These are phyloP conservation scores for Melampsora abietis-canadensis DNA, from an alignment of 1,284 basidiomycete species.

Conservation along the genomic window DNA sequence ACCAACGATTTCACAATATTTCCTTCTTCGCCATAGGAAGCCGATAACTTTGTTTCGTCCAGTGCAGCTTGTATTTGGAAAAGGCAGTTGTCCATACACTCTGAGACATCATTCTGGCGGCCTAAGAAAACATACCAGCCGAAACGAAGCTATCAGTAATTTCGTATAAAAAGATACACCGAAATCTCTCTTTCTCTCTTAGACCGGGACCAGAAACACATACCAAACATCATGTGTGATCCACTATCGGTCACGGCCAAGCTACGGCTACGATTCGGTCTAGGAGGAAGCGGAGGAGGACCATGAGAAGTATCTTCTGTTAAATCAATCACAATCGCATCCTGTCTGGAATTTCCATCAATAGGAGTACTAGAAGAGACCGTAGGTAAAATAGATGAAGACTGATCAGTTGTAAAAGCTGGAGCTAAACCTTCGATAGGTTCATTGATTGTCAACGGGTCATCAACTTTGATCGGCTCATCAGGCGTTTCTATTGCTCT, in stretches of 20 bases:
- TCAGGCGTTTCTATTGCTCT: too few species aligned
- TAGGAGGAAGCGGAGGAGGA: conserved; percentile 37
- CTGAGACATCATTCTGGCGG: conserved; percentile 95
- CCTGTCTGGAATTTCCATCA: neutral
- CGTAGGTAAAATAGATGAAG: too few species aligned
- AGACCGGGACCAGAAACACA: conserved; percentile 6
- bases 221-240: conserved; percentile 78
- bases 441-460: too few species aligned
- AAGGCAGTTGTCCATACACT: conserved; percentile 98
- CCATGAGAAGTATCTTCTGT: conserved; percentile 21
- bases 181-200: neutral
- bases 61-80: conserved; percentile 95
- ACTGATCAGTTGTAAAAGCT: too few species aligned
- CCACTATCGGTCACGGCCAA: conserved; percentile 61
- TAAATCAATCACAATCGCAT: conserved; percentile 25
- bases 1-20: conserved; percentile 76
- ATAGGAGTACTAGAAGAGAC: neutral
- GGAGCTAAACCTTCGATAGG: too few species aligned
- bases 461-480: too few species aligned
- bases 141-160: too few species aligned
- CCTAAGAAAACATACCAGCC: too few species aligned
- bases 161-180: neutral
- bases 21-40: conserved; percentile 56
- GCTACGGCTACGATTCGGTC: conserved; percentile 21
- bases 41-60: conserved; percentile 60